phyloP scores from a whole-genome alignment of 2,329 filamentous ascomycete genomes.

The Amphichorda felina region DNA sequence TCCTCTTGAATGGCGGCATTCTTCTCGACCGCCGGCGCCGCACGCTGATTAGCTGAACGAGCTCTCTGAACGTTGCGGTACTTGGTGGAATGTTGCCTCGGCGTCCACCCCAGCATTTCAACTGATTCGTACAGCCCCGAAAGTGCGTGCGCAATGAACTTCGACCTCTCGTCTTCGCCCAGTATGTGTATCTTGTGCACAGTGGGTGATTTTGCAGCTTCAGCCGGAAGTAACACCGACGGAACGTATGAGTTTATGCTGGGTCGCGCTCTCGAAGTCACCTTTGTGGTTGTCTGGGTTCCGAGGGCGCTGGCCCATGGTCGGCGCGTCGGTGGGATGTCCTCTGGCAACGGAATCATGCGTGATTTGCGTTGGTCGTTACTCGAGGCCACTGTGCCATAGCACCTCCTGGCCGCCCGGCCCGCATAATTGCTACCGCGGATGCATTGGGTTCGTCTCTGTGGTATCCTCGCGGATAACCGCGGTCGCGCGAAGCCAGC shows the following conservation, averaged over 20 bases:
- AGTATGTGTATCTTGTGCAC: constrained; percentile 29
- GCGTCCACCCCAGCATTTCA: constrained; percentile 18
- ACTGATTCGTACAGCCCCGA: constrained; percentile 28
- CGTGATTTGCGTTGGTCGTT: constrained; percentile 10
- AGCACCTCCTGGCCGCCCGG: constrained; percentile 23
- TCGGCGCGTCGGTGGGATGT: no score
- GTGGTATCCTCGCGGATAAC: constrained; percentile 29
- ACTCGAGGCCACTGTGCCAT: constrained; percentile 14
- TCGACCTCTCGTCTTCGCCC: constrained; percentile 25
- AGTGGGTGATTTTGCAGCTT: constrained; percentile 16
- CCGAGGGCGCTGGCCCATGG: no score
- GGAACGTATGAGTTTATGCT: constrained; percentile 22
- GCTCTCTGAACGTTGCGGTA: constrained; percentile 12
- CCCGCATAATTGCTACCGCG: constrained; percentile 23
- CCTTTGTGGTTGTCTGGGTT: constrained; percentile 4
- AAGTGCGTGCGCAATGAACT: constrained; percentile 27
- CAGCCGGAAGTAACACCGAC: constrained; percentile 20
- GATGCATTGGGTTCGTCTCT: constrained; percentile 22
- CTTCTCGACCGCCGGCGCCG: constrained; percentile 8
- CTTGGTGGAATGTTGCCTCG: constrained; percentile 7
- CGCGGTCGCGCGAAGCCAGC: constrained; percentile 26
- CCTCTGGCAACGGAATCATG: constrained; percentile 9
- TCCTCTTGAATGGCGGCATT: constrained; percentile 8
- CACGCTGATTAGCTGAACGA: not conserved
- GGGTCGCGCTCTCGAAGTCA: not conserved